Evolutionary conservation across 495 filamentous ascomycete species (phyloP).

Genomic region (Hyaloscypha finlandica): DNA sequence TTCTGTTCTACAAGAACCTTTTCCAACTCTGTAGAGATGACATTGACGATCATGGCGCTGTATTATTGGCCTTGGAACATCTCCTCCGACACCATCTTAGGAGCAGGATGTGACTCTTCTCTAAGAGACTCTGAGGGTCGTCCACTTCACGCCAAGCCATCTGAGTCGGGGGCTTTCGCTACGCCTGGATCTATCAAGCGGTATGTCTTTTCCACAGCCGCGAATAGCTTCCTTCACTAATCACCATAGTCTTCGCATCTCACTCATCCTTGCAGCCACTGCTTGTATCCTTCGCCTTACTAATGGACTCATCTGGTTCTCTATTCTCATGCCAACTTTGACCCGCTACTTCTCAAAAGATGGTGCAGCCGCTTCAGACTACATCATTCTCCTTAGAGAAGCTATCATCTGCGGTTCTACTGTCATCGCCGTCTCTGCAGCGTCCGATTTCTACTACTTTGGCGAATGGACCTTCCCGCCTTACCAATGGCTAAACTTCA

Average conservation of each 20-base stretch:
- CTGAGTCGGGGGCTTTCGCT: constrained; percentile 1
- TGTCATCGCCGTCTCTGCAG: constrained; percentile 60
- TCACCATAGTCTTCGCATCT: constrained; percentile 58
- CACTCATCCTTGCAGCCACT: constrained; percentile 73
- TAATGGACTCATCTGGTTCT: constrained; percentile 83
- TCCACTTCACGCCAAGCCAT: constrained; percentile 7
- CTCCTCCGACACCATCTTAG: constrained; percentile 28
- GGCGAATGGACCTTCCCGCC: constrained; percentile 88
- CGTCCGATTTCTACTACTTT: constrained; percentile 83
- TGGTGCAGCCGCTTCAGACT: constrained; percentile 32
- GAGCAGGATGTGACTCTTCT: constrained; percentile 5
- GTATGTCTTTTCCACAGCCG: constrained; percentile 2
- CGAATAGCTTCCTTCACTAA: constrained; percentile 3
- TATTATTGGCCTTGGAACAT: constrained; percentile 84
- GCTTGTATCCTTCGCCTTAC: constrained; percentile 91
- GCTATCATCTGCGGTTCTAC: constrained; percentile 64
- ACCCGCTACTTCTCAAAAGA: constrained; percentile 37
- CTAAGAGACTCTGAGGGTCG: neutral
- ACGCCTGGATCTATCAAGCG: constrained; percentile 20
- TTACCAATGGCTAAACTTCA: constrained; percentile 87
- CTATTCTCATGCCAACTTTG: constrained; percentile 46
- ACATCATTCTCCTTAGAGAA: constrained; percentile 60
- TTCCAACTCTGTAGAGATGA: constrained; percentile 91
- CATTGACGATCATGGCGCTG: constrained; percentile 77
- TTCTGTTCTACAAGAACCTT: constrained; percentile 92